Evolutionary conservation across 2,329 filamentous ascomycete species (phyloP).

Genomic region (Aspergillus ochraceoroseus): DNA sequence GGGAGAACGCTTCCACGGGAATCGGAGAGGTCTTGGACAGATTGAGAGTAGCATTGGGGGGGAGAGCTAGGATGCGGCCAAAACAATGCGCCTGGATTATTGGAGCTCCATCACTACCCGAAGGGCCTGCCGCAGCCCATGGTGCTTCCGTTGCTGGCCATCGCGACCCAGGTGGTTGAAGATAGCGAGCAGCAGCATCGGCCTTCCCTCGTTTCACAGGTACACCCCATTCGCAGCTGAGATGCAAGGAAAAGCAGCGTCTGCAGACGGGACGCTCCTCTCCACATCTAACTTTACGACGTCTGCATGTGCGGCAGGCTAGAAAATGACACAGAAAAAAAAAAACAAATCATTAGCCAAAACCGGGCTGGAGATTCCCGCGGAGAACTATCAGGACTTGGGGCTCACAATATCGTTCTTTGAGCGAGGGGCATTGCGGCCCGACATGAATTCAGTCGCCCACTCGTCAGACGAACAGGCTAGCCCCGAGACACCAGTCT

Average conservation of each 20-base stretch:
- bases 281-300: constrained; percentile 36
- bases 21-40: constrained; percentile 14
- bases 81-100: no score
- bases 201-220: constrained; percentile 27
- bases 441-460: constrained; percentile 28
- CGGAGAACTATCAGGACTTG: constrained; percentile 4
- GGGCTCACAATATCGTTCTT: constrained; percentile 32
- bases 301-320: constrained; percentile 40
- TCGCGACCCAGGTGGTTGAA: constrained; percentile 24
- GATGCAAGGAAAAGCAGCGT: constrained; percentile 30
- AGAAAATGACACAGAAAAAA: constrained; percentile 2
- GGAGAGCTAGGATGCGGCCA: constrained; percentile 7
- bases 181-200: constrained; percentile 23
- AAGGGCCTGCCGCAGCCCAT: no score
- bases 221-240: constrained; percentile 35
- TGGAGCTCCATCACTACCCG: no score
- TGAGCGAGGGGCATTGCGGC: constrained; percentile 38
- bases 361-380: constrained; percentile 12
- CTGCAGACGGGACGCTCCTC: constrained; percentile 34
- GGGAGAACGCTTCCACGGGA: constrained; percentile 15
- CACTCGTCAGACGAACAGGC: constrained; percentile 7
- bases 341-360: constrained; percentile 7
- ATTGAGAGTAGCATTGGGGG: constrained; percentile 6
- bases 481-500: no score
- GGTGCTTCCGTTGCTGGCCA: constrained; percentile 10